These are phyloP conservation scores for Omphalotus guepiniiformis DNA, from an alignment of 768 basidiomycete genomes.

Conservation along the genomic window DNA sequence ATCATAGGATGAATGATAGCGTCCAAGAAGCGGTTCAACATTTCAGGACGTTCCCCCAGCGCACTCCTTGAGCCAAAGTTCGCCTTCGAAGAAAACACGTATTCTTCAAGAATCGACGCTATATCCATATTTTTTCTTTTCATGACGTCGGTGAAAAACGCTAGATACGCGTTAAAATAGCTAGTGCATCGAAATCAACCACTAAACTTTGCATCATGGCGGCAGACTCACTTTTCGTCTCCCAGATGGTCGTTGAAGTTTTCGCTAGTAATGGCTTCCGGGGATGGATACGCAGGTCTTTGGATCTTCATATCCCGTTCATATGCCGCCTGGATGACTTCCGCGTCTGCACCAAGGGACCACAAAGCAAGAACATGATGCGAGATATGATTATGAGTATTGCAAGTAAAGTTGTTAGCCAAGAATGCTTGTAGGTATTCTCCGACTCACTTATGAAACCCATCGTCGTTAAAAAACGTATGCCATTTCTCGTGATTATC, in stretches of 20 bases:
- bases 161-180: conserved; percentile 55
- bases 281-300: conserved; percentile 36
- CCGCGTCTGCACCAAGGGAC: conserved; percentile 48
- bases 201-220: background rate
- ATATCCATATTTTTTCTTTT: conserved; percentile 23
- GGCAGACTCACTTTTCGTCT: conserved; percentile 39
- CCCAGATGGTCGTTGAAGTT: conserved; percentile 57
- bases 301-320: conserved; percentile 27
- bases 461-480: conserved; percentile 40
- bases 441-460: conserved; percentile 45
- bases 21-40: conserved; percentile 53
- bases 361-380: conserved; percentile 59
- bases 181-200: conserved; percentile 24
- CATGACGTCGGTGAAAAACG: conserved; percentile 44
- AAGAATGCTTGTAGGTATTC: background rate
- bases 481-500: conserved; percentile 47
- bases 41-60: conserved; percentile 37
- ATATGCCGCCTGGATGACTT: conserved; percentile 35
- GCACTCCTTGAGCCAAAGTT: conserved; percentile 34
- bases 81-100: conserved; percentile 49
- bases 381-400: conserved; percentile 41
- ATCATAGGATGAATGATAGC: conserved; percentile 65
- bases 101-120: conserved; percentile 49
- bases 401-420: background rate
- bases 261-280: conserved; percentile 36